These are phyloP conservation scores for Cordyceps farinosa DNA, from an alignment of 2,329 filamentous ascomycete genomes.

Conservation along the genomic window DNA sequence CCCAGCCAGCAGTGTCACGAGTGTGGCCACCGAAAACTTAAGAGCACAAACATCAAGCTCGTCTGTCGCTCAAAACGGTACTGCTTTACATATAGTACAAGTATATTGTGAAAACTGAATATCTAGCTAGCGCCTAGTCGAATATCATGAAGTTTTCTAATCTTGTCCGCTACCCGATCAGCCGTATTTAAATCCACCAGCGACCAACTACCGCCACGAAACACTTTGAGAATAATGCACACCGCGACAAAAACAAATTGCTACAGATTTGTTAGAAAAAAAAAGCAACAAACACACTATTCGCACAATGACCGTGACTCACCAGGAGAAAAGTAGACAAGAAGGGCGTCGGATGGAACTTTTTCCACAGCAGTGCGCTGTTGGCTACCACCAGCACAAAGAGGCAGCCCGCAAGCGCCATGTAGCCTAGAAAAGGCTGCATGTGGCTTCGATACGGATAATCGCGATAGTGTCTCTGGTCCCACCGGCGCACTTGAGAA, in stretches of 20 bases:
- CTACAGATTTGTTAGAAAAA: neutral
- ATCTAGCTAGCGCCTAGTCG: conserved; percentile 2
- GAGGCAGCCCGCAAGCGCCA: conserved; percentile 34
- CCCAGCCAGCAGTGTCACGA: too few relatives aligned
- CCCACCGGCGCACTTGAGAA: conserved; percentile 28
- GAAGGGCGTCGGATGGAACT: conserved; percentile 33
- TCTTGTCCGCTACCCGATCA: conserved; percentile 4
- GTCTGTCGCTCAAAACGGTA: too few relatives aligned
- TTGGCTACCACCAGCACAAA: conserved; percentile 34
- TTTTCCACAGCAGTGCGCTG: conserved; percentile 34
- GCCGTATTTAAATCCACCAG: conserved; percentile 7
- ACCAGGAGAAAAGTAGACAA: conserved; percentile 38
- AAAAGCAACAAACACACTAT: neutral
- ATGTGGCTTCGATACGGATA: conserved; percentile 39
- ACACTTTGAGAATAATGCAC: conserved; percentile 2
- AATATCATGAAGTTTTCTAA: conserved; percentile 10
- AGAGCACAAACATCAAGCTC: too few relatives aligned
- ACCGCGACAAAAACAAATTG: conserved; percentile 7
- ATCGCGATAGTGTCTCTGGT: conserved; percentile 21
- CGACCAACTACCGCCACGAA: conserved; percentile 4
- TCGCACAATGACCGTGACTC: conserved; percentile 18
- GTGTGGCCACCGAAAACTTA: too few relatives aligned
- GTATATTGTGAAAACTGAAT: neutral
- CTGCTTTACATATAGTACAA: too few relatives aligned
- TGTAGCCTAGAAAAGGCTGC: conserved; percentile 36